Base-by-base conservation (phyloP, 2,329 filamentous ascomycete species). In the Coniochaeta ligniaria region DNA sequence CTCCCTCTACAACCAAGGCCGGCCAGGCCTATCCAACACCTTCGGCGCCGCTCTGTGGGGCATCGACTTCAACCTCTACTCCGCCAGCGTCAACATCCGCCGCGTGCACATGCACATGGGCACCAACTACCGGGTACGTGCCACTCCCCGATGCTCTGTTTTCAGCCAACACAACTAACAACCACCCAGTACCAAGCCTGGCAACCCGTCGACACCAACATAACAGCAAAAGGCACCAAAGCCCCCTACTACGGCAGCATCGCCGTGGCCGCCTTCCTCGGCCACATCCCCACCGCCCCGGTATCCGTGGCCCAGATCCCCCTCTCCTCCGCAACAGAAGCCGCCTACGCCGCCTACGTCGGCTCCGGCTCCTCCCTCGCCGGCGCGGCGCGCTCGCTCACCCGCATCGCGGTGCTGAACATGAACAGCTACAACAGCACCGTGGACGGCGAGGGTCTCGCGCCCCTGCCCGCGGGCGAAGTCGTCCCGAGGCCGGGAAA, bases 11-110 rank as follows among this genome's bases (percentile, higher is more conserved):
- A 83, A 84, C 69, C 75, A 88, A 72, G 86, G 85, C 60, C 77
- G 78, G 6, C 82, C 84, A 0, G 84, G 85, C 0, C 74, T 88
- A 20, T 86, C 83, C 43, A 85, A 88, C 72, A 77, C 83, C 0
- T 89, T 88, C 68, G 86, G 85, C 38, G 85, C 85, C 11, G 84
- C 85, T 11, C 80, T 88, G 20, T 88, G 85, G 85, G 82, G 77
- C 26, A 67, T 87, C 14, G 85, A 88, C 70, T 88, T 86, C 73
- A 82, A 81, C 64, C 74, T 88, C 6, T 83, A 81, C 67, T 78
- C 78, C 59, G 85, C 85, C 1, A 74, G 80, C 0, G 77, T 78
- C 2, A 81, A 80, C 17, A 81, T 88, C 71, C 73, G 74, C 52
- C 79, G 85, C 22, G 77, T 84, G 2, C 83, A 87, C 67, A 84